Percentiles rank a stretch among this genome's conserved stretches.
Conservation (phyloP, 2,329 filamentous ascomycete genomes). For the Fusarium sp. region DNA sequence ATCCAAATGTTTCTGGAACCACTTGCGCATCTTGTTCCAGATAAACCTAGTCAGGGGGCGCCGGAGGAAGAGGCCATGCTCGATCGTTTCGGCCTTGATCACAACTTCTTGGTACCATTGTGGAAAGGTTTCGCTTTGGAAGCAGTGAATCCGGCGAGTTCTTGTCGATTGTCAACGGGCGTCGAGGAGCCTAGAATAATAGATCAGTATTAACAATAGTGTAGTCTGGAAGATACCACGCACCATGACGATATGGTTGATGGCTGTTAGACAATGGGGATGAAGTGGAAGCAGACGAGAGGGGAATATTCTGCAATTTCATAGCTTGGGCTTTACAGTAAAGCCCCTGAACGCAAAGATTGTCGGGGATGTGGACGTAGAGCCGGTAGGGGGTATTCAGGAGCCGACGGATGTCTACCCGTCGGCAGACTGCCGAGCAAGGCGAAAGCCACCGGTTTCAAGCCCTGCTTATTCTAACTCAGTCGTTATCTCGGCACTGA, state of each 20-base stretch:
- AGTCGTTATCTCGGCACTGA: background rate
- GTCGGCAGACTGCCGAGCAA: background rate
- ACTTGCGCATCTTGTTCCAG: constrained; percentile 74
- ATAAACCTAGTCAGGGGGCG: constrained; percentile 77
- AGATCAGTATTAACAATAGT: background rate
- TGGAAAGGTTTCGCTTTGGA: constrained; percentile 87
- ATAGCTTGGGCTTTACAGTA: background rate
- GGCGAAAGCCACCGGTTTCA: background rate
- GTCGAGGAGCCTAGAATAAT: background rate
- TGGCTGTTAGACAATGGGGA: too few relatives aligned
- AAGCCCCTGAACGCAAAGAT: background rate
- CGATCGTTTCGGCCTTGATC: constrained; percentile 95
- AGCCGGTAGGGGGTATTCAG: background rate
- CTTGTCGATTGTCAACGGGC: too few relatives aligned
- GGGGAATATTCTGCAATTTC: background rate
- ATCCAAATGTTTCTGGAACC: constrained; percentile 83
- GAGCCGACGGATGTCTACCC: constrained; percentile 1
- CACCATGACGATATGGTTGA: background rate
- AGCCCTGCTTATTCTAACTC: background rate
- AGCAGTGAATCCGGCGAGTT: constrained; percentile 89
- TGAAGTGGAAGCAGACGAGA: background rate
- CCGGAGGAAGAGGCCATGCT: constrained; percentile 96
- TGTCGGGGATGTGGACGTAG: background rate
- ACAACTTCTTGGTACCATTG: constrained; percentile 99
- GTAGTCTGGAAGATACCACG: too few relatives aligned